A percentile compares a stretch with the other conserved stretches of the same genome.
These are phyloP conservation scores for Colletotrichum noveboracense DNA, from an alignment of 2,329 filamentous ascomycete genomes.

Conservation along the genomic window DNA sequence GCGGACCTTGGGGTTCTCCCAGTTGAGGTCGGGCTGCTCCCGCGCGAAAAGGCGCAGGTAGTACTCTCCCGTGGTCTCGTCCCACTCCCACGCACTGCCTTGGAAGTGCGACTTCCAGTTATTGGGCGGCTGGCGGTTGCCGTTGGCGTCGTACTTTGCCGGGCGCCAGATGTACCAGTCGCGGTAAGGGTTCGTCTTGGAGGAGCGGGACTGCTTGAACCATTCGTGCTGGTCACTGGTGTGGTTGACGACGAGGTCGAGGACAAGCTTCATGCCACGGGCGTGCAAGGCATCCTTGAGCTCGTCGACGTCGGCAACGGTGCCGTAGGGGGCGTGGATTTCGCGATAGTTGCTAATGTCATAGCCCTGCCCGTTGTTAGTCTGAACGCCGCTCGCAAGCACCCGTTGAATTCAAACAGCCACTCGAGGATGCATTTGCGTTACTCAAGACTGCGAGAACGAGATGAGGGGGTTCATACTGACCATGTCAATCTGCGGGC, in stretches of 20 bases:
- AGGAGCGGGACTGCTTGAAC: constrained; percentile 61
- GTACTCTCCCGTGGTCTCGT: constrained; percentile 53
- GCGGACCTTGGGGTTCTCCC: constrained; percentile 71
- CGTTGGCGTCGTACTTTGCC: constrained; percentile 60
- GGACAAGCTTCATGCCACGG: constrained; percentile 70
- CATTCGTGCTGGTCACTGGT: constrained; percentile 63
- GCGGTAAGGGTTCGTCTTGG: constrained; percentile 57
- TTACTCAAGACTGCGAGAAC: background rate
- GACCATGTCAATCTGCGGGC: constrained; percentile 69
- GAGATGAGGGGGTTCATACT: background rate
- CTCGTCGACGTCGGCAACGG: constrained; percentile 68
- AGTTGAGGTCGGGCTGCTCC: constrained; percentile 80
- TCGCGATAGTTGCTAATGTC: constrained; percentile 73
- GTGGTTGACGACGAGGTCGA: constrained; percentile 79
- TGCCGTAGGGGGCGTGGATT: constrained; percentile 71
- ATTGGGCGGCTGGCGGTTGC: constrained; percentile 65
- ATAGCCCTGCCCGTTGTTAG: constrained; percentile 54
- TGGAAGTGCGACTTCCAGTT: constrained; percentile 47
- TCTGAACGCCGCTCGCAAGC: background rate
- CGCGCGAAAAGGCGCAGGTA: constrained; percentile 73
- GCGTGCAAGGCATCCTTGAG: constrained; percentile 66
- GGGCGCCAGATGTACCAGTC: constrained; percentile 72
- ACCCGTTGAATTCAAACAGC: background rate
- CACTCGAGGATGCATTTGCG: background rate
- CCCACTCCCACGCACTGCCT: constrained; percentile 54